phyloP scores from a whole-genome alignment of 73 alveolate species.

The Paramecium sexaurelia region DNA sequence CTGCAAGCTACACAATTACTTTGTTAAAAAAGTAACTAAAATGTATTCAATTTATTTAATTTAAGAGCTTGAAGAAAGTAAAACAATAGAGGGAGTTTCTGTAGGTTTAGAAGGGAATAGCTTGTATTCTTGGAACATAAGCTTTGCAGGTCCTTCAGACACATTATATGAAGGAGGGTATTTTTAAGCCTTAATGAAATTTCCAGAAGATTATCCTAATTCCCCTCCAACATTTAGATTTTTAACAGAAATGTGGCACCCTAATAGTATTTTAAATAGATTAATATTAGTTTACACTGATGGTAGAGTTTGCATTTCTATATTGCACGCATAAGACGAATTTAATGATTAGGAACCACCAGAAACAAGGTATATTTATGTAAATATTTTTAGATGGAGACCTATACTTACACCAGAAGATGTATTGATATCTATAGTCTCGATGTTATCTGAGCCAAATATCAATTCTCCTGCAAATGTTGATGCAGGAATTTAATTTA shows the following conservation, averaged over 20 bases:
- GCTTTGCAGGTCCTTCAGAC: constrained; percentile 92
- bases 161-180: constrained; percentile 94
- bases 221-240: constrained; percentile 94
- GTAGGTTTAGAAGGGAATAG: constrained; percentile 89
- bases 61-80: constrained; percentile 41
- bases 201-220: constrained; percentile 95
- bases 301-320: constrained; percentile 93
- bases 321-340: constrained; percentile 87
- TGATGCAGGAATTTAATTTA: constrained; percentile 86
- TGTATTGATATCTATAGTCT: constrained; percentile 82
- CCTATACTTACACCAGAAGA: constrained; percentile 90
- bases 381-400: constrained; percentile 83
- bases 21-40: not conserved
- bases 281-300: constrained; percentile 78
- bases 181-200: constrained; percentile 81
- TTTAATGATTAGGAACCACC: constrained; percentile 86
- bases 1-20: constrained; percentile 39
- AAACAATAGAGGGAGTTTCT: constrained; percentile 71
- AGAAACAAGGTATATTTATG: constrained; percentile 68
- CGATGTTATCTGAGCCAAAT: constrained; percentile 95
- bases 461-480: constrained; percentile 93
- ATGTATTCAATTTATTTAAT: not conserved
- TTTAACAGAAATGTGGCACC: constrained; percentile 96
- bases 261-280: constrained; percentile 74
- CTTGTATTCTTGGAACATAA: constrained; percentile 83